Base-by-base conservation (phyloP, 2,329 filamentous ascomycete species). In the Diaporthe sp. region DNA sequence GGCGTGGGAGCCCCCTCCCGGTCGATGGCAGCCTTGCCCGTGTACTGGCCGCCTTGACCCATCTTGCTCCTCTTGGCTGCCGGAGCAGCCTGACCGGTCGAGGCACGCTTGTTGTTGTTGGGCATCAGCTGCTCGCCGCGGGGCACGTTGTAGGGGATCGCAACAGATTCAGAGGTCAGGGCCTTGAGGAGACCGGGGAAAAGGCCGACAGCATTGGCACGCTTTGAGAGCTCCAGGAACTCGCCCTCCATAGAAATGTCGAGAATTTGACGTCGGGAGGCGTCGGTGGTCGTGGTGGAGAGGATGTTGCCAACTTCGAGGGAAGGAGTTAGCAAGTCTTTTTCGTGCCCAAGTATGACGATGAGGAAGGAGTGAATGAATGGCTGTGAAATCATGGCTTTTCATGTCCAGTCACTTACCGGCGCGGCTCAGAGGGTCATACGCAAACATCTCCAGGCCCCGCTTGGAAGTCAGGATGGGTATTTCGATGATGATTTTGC, bases 381-480 rank as follows among this genome's bases (percentile, higher is more conserved):
- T 31, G 13, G n/a, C 4, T 2, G 15, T 13, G 7, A 31, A 44
- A 46, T 2, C 15, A 7, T 8, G 15, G 31, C 7, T 19, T 44
- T 9, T 7, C 9, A 13, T 39, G n/a, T 4, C 10, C 4, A 34
- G 28, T 65, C 19, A 55, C 65, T 70, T 55, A 70, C 65, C 49
- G 13, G 71, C 58, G 25, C 71, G 71, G 19, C 71, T 73, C 31
- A 73, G 37, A n/a, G 34, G 25, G 17, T 73, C 71, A 10, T 73
- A 73, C 3, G 2, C n/a, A 25, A 73, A 65, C 28, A 57, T 22
- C 2, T 8, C n/a, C 10, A 13, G 2, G 22, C 58, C 71, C 19
- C 22, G 49, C 3, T 22, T 9, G 6, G 58, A 34, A 5, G 15
- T 25, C 22, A 73, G 28, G 31, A 65, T 57, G 25, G 58, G 58